A percentile compares a stretch with the other conserved stretches of the same genome.
These are phyloP conservation scores for Cadophora sp. DNA, from an alignment of 2,329 filamentous ascomycete genomes.

Conservation along the genomic window DNA sequence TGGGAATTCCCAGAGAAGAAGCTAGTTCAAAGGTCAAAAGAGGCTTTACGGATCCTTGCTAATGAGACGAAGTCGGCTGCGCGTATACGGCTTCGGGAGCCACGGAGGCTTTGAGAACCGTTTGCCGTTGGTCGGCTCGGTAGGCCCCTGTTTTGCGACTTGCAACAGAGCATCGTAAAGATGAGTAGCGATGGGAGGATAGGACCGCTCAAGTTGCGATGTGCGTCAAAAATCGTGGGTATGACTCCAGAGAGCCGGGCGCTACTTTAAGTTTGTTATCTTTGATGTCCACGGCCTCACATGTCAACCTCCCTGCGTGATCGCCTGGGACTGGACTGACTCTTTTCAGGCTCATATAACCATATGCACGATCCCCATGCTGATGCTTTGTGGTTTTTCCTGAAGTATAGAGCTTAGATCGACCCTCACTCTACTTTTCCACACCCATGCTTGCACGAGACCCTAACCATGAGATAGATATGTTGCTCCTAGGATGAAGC, in stretches of 20 bases:
- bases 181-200: not conserved
- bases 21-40: not conserved
- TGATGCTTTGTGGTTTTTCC: not conserved
- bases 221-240: not conserved
- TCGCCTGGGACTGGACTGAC: too few species aligned
- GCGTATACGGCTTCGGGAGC: not conserved
- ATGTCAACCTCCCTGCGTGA: too few species aligned
- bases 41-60: not conserved
- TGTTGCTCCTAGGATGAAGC: not conserved
- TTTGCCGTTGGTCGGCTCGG: conserved; percentile 8
- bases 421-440: not conserved
- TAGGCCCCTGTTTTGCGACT: conserved; percentile 3
- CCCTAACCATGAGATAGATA: not conserved
- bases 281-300: not conserved
- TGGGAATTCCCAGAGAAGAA: not conserved
- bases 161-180: not conserved
- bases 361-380: not conserved
- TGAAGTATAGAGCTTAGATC: not conserved
- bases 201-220: not conserved
- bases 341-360: not conserved
- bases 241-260: not conserved
- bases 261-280: not conserved
- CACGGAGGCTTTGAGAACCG: not conserved
- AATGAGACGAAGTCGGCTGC: not conserved
- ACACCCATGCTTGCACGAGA: too few species aligned